Evolutionary conservation across 495 filamentous ascomycete species (phyloP).

Genomic region (Penicillium maclennaniae): DNA sequence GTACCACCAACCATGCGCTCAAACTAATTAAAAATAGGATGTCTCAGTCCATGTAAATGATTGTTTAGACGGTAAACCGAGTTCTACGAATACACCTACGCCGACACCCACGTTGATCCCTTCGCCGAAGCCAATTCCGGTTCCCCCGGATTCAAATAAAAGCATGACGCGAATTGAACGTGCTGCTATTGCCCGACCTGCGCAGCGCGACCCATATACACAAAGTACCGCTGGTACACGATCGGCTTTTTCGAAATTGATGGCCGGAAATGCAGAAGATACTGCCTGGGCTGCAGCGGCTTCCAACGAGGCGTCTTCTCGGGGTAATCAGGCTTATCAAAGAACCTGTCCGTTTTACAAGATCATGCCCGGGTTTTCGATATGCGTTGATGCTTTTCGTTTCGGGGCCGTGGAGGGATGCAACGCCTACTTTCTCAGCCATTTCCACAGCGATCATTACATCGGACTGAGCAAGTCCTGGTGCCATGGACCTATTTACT

Average conservation of each 20-base stretch:
- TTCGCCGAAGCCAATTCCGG: slow-evolving; percentile 22
- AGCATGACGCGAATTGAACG: slow-evolving; percentile 55
- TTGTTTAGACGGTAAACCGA: slow-evolving; percentile 79
- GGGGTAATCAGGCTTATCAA: slow-evolving; percentile 86
- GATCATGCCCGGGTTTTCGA: slow-evolving; percentile 84
- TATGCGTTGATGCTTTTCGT: slow-evolving; percentile 93
- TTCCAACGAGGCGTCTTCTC: slow-evolving; percentile 67
- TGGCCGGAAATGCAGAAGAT: slow-evolving; percentile 88
- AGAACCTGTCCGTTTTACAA: slow-evolving; percentile 98
- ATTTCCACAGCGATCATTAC: slow-evolving; percentile 98
- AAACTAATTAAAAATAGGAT: slow-evolving; percentile 38
- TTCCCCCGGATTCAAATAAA: slow-evolving; percentile 14
- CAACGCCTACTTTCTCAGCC: slow-evolving; percentile 93
- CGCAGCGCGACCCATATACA: slow-evolving; percentile 69
- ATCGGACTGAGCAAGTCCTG: slow-evolving; percentile 83
- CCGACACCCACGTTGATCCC: slow-evolving; percentile 28
- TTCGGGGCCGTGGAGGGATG: slow-evolving; percentile 92
- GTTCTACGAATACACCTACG: slow-evolving; percentile 8
- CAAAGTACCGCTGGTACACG: slow-evolving; percentile 35
- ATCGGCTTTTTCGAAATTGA: slow-evolving; percentile 87
- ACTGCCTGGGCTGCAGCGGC: slow-evolving; percentile 85
- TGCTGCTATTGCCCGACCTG: slow-evolving; percentile 67
- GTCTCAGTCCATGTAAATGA: slow-evolving; percentile 77
- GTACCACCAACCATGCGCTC: background rate
- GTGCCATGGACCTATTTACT: slow-evolving; percentile 94